A percentile compares a stretch with the other conserved stretches of the same genome.
Conservation (phyloP, 2,329 filamentous ascomycete species). For the Macroventuria anomochaeta region DNA sequence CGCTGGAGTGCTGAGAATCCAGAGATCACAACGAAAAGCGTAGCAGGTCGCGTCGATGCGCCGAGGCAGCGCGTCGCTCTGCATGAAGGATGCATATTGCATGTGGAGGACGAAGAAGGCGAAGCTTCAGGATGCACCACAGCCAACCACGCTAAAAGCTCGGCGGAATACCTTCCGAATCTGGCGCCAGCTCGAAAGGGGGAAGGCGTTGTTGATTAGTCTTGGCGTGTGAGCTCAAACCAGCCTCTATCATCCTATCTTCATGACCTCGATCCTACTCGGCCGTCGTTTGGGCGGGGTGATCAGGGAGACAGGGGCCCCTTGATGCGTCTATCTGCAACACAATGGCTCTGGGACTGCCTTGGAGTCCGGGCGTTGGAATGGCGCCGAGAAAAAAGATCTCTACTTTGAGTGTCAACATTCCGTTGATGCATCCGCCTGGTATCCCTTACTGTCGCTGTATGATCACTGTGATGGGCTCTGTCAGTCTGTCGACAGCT, state of each 20-base stretch:
- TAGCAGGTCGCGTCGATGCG: background rate
- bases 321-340: slow-evolving; percentile 3
- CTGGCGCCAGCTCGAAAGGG: background rate
- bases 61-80: background rate
- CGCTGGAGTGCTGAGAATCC: background rate
- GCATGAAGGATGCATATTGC: slow-evolving; percentile 4
- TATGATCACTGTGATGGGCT: background rate
- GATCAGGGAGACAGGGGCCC: slow-evolving; percentile 11
- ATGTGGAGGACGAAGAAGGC: slow-evolving; percentile 11
- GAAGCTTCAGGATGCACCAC: slow-evolving; percentile 9
- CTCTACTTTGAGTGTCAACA: slow-evolving; percentile 3
- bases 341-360: slow-evolving; percentile 7
- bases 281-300: background rate
- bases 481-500: background rate
- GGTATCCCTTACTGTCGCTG: slow-evolving; percentile 13
- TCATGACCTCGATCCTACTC: background rate
- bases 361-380: slow-evolving; percentile 12
- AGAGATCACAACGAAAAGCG: background rate
- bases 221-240: background rate
- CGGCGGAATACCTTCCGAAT: slow-evolving; percentile 2
- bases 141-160: slow-evolving; percentile 9
- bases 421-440: slow-evolving; percentile 11
- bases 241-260: background rate
- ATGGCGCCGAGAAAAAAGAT: slow-evolving; percentile 14
- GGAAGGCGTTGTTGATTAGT: background rate